Evolutionary conservation across 2,329 filamentous ascomycete genomes (phyloP), one percentile per base, ranked within the genome.

Genomic region (Fusarium sp.): DNA sequence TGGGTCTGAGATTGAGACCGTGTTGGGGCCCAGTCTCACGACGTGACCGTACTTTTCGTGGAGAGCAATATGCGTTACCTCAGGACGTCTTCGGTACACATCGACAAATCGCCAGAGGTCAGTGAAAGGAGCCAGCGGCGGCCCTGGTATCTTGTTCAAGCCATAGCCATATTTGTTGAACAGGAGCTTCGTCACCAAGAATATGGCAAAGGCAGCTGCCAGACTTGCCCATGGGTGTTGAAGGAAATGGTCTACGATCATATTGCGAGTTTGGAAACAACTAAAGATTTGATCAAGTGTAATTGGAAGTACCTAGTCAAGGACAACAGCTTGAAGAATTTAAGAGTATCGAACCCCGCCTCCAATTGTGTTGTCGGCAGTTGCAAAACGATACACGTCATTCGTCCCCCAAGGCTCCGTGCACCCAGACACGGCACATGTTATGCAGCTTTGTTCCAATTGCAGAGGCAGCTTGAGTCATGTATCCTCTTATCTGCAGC

Each of bases 91-190:
- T 13, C 52, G 25, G 43, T 58, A 62, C 1, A 67, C 66, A 10
- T 62, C 37, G 2, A 58, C 36, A 11, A 69, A 41, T 5, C 66
- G 47, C 66, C 66, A 69, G 13, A 56, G 17, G 3, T 69, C 64
- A 1, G 35, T 65, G 5, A 62, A 40, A 0, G 55, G 14, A 1
- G 66, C 66, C 15, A 69, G 27, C 9, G 27, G 27, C 3, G 66
- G 66, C 0, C 64, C 56, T 8, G 66, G 66, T 0, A 67, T 27
- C 2, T 31, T 21, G 4, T 43, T 54, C n/a, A 69, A 33, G 3
- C 60, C 56, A 18, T 56, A n/a, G 9, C 56, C 45, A 2, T 58
- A 67, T 3, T 47, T 61, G 15, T 69, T 69, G 15, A 43, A 3
- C 4, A 51, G 11, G 7, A 56, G 20, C 36, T 54, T 64, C 2